phyloP scores from a whole-genome alignment of 2,329 filamentous ascomycete species.

The Cladosporium cucumerinum region DNA sequence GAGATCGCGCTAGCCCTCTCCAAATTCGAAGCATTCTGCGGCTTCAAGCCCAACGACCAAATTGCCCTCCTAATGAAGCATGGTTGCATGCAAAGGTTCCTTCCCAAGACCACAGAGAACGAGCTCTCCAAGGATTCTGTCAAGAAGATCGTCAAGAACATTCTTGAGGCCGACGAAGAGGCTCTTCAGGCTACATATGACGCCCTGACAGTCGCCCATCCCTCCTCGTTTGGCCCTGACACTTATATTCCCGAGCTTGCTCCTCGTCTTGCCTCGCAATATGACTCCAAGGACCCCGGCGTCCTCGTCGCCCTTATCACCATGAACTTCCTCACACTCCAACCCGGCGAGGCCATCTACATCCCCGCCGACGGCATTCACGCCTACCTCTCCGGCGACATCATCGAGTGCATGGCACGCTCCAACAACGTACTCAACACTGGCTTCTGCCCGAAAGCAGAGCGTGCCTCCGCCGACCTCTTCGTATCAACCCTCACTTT shows the following conservation, averaged over 20 bases:
- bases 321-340: constrained; percentile 70
- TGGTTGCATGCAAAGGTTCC: constrained; percentile 52
- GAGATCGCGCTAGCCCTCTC: constrained; percentile 72
- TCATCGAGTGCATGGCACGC: constrained; percentile 76
- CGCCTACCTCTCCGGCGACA: constrained; percentile 69
- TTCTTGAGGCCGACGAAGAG: constrained; percentile 54
- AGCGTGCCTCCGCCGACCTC: constrained; percentile 61
- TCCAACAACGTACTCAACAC: constrained; percentile 72
- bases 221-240: constrained; percentile 47
- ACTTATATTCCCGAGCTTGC: constrained; percentile 62
- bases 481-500: constrained; percentile 65
- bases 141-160: constrained; percentile 52
- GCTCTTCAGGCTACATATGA: constrained; percentile 54
- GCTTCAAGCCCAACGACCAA: constrained; percentile 64
- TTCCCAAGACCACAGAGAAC: constrained; percentile 49
- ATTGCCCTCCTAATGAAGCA: constrained; percentile 59
- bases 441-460: constrained; percentile 67
- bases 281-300: constrained; percentile 61
- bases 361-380: constrained; percentile 73
- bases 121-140: constrained; percentile 60
- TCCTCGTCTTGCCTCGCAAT: constrained; percentile 62
- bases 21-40: constrained; percentile 72
- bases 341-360: constrained; percentile 64
- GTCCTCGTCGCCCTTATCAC: constrained; percentile 65
- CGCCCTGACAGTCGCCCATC: constrained; percentile 48